These are phyloP conservation scores for Solanum chiquidenum DNA, from an alignment of 257 asterid genomes.

Conservation along the genomic window DNA sequence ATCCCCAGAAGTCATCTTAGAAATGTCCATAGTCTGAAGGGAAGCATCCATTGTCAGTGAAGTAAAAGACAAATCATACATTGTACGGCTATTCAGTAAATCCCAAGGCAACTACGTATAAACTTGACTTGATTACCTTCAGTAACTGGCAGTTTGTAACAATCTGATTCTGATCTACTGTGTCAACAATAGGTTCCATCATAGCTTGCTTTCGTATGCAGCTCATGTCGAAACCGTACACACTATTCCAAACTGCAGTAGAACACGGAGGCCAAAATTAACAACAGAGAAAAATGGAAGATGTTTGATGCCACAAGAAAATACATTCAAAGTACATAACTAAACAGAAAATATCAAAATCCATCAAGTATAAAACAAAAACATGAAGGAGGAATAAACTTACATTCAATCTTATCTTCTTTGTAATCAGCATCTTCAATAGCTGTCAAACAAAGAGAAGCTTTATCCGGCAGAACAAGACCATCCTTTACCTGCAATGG, in stretches of 20 bases:
- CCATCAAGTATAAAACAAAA: background rate
- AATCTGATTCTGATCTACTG: slow-evolving; percentile 84
- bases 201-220: slow-evolving; percentile 91
- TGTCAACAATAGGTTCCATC: slow-evolving; percentile 90
- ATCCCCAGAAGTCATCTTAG: slow-evolving; percentile 80
- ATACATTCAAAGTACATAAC: background rate
- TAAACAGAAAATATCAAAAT: background rate
- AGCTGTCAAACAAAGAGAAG: slow-evolving; percentile 80
- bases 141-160: slow-evolving; percentile 80
- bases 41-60: background rate
- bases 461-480: slow-evolving; percentile 79
- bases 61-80: background rate
- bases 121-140: slow-evolving; percentile 44
- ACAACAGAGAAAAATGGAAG: background rate
- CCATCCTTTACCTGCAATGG: slow-evolving; percentile 57
- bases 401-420: slow-evolving; percentile 93
- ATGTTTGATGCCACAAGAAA: background rate
- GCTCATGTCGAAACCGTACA: slow-evolving; percentile 94
- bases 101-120: background rate
- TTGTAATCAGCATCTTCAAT: slow-evolving; percentile 98
- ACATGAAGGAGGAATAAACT: slow-evolving; percentile 16
- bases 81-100: background rate
- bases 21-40: slow-evolving; percentile 88
- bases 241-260: slow-evolving; percentile 76
- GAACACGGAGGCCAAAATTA: background rate